A percentile compares a stretch with the other conserved stretches of the same genome.
Evolutionary conservation across 805 yeast genomes (phyloP).

Genomic region (Candida schatavii): DNA sequence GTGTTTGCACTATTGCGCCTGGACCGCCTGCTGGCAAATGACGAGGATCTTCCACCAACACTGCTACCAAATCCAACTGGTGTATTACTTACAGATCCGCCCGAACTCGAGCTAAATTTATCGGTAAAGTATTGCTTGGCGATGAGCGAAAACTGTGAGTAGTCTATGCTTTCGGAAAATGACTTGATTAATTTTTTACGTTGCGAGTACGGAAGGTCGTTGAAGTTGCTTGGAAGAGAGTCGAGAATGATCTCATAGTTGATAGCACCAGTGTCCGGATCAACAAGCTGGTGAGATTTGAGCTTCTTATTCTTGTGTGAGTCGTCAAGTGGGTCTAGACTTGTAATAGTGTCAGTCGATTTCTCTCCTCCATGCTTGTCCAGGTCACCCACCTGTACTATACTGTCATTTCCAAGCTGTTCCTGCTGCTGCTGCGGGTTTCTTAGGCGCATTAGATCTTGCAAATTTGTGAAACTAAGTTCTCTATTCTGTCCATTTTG

Average conservation of each 20-base stretch:
- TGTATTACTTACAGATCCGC: slow-evolving; percentile 13
- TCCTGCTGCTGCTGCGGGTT: slow-evolving; percentile 8
- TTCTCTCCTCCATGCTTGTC: slow-evolving; percentile 3
- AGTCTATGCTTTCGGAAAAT: slow-evolving; percentile 38
- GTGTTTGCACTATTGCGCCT: slow-evolving; percentile 34
- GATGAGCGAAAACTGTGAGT: slow-evolving; percentile 40
- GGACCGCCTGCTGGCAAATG: slow-evolving; percentile 24
- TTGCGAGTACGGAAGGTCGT: slow-evolving; percentile 58
- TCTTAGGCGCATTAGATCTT: slow-evolving; percentile 22
- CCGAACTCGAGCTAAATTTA: slow-evolving; percentile 18
- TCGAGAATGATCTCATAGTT: slow-evolving; percentile 41
- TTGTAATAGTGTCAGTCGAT: slow-evolving; percentile 9
- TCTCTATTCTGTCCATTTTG: slow-evolving; percentile 7
- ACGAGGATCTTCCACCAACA: not conserved
- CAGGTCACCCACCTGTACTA: slow-evolving; percentile 1
- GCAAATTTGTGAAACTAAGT: slow-evolving; percentile 16
- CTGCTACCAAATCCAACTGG: slow-evolving; percentile 17
- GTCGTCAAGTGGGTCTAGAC: slow-evolving; percentile 6
- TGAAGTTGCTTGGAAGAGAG: slow-evolving; percentile 51
- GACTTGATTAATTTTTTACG: slow-evolving; percentile 46
- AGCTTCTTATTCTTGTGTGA: slow-evolving; percentile 22
- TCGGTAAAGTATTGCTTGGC: slow-evolving; percentile 35
- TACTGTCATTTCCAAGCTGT: not conserved
- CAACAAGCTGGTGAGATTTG: slow-evolving; percentile 16
- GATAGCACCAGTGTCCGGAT: slow-evolving; percentile 25